These are phyloP conservation scores for Atkinsonella texensis DNA, from an alignment of 2,329 filamentous ascomycete genomes.

Conservation along the genomic window DNA sequence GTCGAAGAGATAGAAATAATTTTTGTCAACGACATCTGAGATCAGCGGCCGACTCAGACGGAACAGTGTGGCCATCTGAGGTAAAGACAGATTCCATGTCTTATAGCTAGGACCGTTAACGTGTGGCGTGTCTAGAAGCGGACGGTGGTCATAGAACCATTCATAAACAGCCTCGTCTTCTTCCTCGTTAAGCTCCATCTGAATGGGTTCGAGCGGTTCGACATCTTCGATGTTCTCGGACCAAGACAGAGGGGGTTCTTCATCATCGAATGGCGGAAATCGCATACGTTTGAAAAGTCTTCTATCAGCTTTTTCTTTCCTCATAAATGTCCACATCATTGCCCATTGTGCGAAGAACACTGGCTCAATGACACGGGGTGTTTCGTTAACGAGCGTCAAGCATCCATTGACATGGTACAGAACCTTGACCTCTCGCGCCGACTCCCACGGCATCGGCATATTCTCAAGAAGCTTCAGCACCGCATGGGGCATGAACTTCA, in stretches of 20 bases:
- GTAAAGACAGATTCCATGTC: slow-evolving; percentile 81
- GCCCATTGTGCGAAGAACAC: slow-evolving; percentile 99
- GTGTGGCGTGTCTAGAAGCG: slow-evolving; percentile 80
- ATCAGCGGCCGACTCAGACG: slow-evolving; percentile 82
- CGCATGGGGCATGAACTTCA: slow-evolving; percentile 99
- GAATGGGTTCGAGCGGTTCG: slow-evolving; percentile 91
- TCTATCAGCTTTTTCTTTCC: slow-evolving; percentile 92
- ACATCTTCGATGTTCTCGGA: slow-evolving; percentile 99
- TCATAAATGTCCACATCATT: slow-evolving; percentile 98
- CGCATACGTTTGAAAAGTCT: slow-evolving; percentile 97
- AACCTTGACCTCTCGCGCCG: slow-evolving; percentile 89
- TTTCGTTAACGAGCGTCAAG: slow-evolving; percentile 92
- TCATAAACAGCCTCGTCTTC: slow-evolving; percentile 87
- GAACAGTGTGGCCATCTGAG: slow-evolving; percentile 93
- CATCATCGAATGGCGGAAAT: slow-evolving; percentile 96
- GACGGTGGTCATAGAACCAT: slow-evolving; percentile 95
- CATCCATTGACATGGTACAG: slow-evolving; percentile 98
- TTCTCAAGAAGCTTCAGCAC: slow-evolving; percentile 96
- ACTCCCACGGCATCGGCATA: slow-evolving; percentile 99
- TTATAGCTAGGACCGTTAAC: slow-evolving; percentile 97
- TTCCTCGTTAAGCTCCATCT: slow-evolving; percentile 92
- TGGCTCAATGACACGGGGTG: slow-evolving; percentile 89
- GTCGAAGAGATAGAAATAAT: slow-evolving; percentile 97
- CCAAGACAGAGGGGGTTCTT: slow-evolving; percentile 95
- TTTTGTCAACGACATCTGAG: slow-evolving; percentile 86